Conservation (phyloP, 225 moss, liverwort and hornwort genomes). For the Ulota crispa region DNA sequence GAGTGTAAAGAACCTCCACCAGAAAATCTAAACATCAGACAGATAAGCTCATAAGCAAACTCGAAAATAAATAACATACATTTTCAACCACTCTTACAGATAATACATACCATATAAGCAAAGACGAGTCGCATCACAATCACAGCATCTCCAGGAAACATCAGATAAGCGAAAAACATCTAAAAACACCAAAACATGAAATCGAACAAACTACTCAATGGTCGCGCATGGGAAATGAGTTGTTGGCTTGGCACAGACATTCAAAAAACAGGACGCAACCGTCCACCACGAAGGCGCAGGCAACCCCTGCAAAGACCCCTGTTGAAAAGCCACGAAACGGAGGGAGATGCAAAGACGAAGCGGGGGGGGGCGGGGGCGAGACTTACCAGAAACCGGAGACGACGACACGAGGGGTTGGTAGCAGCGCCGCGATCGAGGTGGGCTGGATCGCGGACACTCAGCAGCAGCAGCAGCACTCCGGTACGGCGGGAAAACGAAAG, state of each 20-base stretch:
- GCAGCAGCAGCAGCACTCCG: not conserved
- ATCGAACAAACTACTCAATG: not conserved
- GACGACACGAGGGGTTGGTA: not conserved
- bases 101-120: not conserved
- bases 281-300: not conserved
- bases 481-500: constrained; percentile 36
- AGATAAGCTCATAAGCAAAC: not conserved
- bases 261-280: not conserved
- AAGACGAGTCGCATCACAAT: not conserved
- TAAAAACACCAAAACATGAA: not conserved
- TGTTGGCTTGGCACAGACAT: not conserved
- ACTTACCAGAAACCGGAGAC: not conserved
- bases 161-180: not conserved
- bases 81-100: not conserved
- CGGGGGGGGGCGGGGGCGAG: too few relatives aligned
- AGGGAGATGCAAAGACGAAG: not conserved
- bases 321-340: not conserved
- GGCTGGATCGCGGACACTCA: constrained; percentile 28
- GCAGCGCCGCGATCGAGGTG: constrained; percentile 38
- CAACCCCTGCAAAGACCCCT: not conserved
- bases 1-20: not conserved
- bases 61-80: not conserved
- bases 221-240: not conserved
- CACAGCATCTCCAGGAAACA: not conserved
- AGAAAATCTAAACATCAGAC: not conserved